phyloP scores from a whole-genome alignment of 208 protist genomes.

The Naegleria lovaniensis region DNA sequence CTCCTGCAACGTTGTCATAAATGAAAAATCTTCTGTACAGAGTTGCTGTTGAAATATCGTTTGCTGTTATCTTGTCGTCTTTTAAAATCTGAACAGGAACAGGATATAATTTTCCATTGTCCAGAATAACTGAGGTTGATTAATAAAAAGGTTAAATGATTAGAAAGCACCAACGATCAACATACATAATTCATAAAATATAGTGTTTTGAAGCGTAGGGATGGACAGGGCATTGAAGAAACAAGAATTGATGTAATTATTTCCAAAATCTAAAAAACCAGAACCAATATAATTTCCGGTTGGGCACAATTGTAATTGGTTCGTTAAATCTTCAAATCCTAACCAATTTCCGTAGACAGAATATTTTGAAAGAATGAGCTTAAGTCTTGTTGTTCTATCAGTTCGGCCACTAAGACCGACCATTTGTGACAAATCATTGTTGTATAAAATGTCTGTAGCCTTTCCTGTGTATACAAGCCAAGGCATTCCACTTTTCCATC shows the following conservation, averaged over 20 bases:
- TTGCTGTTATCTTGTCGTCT: not conserved
- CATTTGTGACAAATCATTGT: not conserved
- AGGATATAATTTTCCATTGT: conserved; percentile 20
- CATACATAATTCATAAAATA: conserved; percentile 31
- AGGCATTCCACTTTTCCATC: conserved; percentile 13
- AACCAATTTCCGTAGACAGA: conserved; percentile 1
- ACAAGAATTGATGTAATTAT: not conserved
- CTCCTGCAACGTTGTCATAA: conserved; percentile 25
- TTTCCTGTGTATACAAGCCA: not conserved
- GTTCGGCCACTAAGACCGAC: not conserved
- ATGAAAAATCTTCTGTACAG: conserved; percentile 30
- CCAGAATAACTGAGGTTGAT: not conserved
- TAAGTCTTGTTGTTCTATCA: not conserved
- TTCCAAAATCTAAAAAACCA: conserved; percentile 24
- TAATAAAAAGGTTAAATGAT: not conserved
- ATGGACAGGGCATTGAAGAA: conserved; percentile 4
- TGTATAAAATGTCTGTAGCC: not conserved
- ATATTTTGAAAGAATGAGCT: not conserved
- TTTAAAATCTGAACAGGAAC: conserved; percentile 29
- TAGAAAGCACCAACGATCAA: not conserved
- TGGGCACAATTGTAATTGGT: conserved; percentile 16
- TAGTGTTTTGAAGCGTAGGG: not conserved
- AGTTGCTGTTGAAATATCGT: not conserved
- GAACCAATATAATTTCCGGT: not conserved
- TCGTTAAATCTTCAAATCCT: not conserved